Evolutionary conservation across 768 basidiomycete species (phyloP), one percentile per base, ranked within the genome.

Genomic region (Phlebiopsis gigantea): DNA sequence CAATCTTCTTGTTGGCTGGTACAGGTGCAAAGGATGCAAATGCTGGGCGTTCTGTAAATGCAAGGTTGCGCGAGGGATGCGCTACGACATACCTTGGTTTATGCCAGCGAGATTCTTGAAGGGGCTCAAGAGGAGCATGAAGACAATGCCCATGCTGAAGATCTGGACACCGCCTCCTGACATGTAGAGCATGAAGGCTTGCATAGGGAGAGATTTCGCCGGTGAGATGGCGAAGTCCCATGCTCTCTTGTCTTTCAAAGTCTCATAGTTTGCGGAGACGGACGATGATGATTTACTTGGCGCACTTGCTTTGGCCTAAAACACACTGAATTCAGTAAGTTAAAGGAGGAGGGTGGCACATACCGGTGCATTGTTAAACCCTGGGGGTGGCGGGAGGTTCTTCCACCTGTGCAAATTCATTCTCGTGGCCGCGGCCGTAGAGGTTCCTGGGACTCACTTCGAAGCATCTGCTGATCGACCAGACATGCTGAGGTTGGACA

Each of bases 161-260:
- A 98, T 88, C 71, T 98, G 95, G 14, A 98, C 88, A 49, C 93
- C 92, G 12, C 92, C 87, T 31, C 95, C 95, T 21, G 93, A 95
- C 90, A 98, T 96, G 81, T 98, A 98, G 30, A 98, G 79, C 95
- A 98, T 98, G 74, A 98, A 89, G 4, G 88, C 93, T 66, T 98
- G 93, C 95, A 97, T 97, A 3, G 94, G 94, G 25, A 98, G 78
- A 14, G 85, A 84, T 71, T 98, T 97, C 30, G 90, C 91, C 0
- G 94, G 94, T 3, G 82, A 75, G 48, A 86, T 80, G 39, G 92
- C 92, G 42, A 90, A 77, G 60, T 93, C 90, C 88, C 92, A 91
- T 43, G 92, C 92, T 25, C 90, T 84, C 64, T 80, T 85, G 61
- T 82, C 81, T 67, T 92, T 91, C 58, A 93, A 75, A 22, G 72